Evolutionary conservation across 2,329 filamentous ascomycete species (phyloP).

Genomic region (Parastagonospora nodorum): DNA sequence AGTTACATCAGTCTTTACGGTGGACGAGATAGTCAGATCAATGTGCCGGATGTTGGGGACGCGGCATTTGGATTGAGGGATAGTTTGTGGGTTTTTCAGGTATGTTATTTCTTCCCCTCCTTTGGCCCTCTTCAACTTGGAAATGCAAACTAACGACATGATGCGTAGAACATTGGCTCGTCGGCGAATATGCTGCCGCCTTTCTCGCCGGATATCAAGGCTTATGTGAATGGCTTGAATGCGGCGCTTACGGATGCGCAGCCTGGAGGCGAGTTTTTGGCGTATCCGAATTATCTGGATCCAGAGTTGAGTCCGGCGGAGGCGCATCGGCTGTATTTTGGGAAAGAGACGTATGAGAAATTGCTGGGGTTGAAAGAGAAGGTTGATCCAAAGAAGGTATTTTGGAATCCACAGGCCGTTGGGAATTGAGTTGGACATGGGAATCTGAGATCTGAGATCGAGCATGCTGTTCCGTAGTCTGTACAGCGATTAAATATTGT

Average conservation of each 20-base stretch:
- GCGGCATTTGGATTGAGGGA: conserved; percentile 6
- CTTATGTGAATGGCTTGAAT: conserved; percentile 7
- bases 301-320: conserved; percentile 6
- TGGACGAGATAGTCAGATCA: conserved; percentile 8
- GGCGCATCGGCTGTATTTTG: conserved; percentile 5
- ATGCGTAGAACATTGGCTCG: conserved; percentile 3
- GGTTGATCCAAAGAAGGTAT: background rate
- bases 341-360: conserved; percentile 1
- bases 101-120: background rate
- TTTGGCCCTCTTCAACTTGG: too few species aligned
- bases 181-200: conserved; percentile 2
- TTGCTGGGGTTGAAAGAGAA: background rate
- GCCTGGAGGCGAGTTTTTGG: conserved; percentile 6
- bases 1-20: conserved; percentile 5
- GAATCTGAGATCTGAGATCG: too few species aligned
- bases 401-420: conserved; percentile 9
- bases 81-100: conserved; percentile 7
- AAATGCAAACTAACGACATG: background rate
- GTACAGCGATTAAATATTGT: too few species aligned
- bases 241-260: conserved; percentile 3
- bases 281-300: conserved; percentile 9
- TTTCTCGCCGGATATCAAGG: conserved; percentile 1
- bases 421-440: conserved; percentile 1
- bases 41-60: background rate
- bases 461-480: too few species aligned